Evolutionary conservation across 2,329 filamentous ascomycete genomes (phyloP), one percentile per base, ranked within the genome.

Genomic region (Calonectria naviculata): DNA sequence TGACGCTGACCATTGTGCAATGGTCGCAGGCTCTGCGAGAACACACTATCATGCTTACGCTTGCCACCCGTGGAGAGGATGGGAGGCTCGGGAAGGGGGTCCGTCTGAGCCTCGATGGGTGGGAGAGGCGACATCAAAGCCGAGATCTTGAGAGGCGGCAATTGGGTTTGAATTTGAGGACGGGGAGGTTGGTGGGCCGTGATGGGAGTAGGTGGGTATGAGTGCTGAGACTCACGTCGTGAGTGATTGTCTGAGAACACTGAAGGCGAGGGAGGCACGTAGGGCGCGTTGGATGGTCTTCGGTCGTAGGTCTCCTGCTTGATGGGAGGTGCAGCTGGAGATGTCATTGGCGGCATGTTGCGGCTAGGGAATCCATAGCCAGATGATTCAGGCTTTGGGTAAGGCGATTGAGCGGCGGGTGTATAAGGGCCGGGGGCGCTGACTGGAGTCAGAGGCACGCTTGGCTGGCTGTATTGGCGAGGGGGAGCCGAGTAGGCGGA

Each of bases 1-100:
- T 83, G 83, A 31, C 84, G 79, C 71, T 83, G 79, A 4, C 83
- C 81, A 44, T 85, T 84, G 75, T 81, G 80, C 7, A 84, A 77
- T 2, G 82, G 78, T 24, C 78, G 75, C 4, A 71, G 72, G 66
- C 73, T 81, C 54, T 83, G 80, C 9, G 74, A 64, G 60, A 84
- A 84, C 66, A 82, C 80, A 13, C 70, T 71, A 52, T 83, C 81
- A 56, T 82, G 82, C 70, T 84, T 84, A 36, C 83, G 81, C 78
- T 84, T 84, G 46, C 79, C 80, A 2, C 82, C 83, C 0, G 78
- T 78, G 6, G 71, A 72, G 28, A 81, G 47, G 12, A 75, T 38
- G 0, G 81, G 79, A 4, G 75, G 73, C 24, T 78, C 73, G 8
- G 76, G 78, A 8, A 72, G 60, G 13, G 81, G 78, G 28, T 81